Evolutionary conservation across 2,329 filamentous ascomycete species (phyloP).

Genomic region (Exserohilum turcica): DNA sequence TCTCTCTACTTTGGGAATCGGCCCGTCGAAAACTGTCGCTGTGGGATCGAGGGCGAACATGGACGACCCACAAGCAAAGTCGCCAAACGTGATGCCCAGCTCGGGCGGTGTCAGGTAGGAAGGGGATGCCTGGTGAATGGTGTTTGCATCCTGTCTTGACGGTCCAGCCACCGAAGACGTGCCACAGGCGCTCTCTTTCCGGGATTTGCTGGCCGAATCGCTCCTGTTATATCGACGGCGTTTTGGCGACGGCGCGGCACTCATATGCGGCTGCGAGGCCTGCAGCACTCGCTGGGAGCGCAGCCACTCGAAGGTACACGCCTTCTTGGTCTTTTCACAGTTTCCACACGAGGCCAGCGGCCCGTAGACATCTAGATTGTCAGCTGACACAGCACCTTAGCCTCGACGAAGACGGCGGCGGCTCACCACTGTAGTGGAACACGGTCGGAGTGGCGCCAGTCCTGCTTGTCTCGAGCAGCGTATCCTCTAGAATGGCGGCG

Average conservation of each 20-base stretch:
- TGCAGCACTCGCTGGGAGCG: constrained; percentile 42
- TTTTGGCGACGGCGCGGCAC: constrained; percentile 31
- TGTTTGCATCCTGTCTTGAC: background rate
- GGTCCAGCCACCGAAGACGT: background rate
- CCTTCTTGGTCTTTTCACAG: constrained; percentile 53
- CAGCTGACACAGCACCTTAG: constrained; percentile 14
- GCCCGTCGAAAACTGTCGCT: constrained; percentile 4
- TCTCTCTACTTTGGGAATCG: constrained; percentile 2
- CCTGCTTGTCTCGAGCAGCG: constrained; percentile 33
- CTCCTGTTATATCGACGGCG: constrained; percentile 36
- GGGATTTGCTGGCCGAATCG: constrained; percentile 5
- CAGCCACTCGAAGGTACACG: constrained; percentile 54
- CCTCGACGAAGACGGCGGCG: background rate
- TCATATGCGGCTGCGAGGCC: constrained; percentile 30
- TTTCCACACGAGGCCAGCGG: constrained; percentile 49
- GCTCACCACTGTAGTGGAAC: constrained; percentile 46
- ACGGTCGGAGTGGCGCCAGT: constrained; percentile 30
- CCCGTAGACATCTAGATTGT: constrained; percentile 42
- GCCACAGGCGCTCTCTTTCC: constrained; percentile 3
- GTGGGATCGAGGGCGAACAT: constrained; percentile 16
- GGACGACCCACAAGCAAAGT: constrained; percentile 32
- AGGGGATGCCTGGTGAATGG: constrained; percentile 6
- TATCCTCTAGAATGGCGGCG: constrained; percentile 46
- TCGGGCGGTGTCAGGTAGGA: constrained; percentile 17
- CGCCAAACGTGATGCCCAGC: constrained; percentile 35